These are phyloP conservation scores for Fusarium albosuccineum DNA, from an alignment of 2,329 filamentous ascomycete genomes.

Conservation along the genomic window DNA sequence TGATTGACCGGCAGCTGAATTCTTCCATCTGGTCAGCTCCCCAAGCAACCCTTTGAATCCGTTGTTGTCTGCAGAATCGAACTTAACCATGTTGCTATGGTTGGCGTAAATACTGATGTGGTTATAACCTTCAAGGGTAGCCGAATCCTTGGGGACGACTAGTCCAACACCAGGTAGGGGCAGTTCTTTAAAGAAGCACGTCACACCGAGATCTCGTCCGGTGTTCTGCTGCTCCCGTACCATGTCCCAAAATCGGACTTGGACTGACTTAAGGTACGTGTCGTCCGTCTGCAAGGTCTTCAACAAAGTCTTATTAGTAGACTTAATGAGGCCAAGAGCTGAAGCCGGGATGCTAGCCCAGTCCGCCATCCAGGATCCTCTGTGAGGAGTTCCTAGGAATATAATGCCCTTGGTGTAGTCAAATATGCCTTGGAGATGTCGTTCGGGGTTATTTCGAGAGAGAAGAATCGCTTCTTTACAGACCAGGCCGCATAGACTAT, in stretches of 20 bases:
- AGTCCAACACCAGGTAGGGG: constrained; percentile 40
- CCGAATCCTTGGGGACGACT: constrained; percentile 49
- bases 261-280: constrained; percentile 43
- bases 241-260: constrained; percentile 46
- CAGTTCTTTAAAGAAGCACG: constrained; percentile 54
- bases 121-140: constrained; percentile 47
- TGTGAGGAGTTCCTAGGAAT: constrained; percentile 57
- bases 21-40: constrained; percentile 28
- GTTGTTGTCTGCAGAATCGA: constrained; percentile 42
- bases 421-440: constrained; percentile 48
- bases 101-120: constrained; percentile 48
- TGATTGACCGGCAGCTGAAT: too few relatives aligned
- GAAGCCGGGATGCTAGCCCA: constrained; percentile 49
- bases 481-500: constrained; percentile 57
- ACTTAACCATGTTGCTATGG: constrained; percentile 38
- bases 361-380: constrained; percentile 51
- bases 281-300: constrained; percentile 44
- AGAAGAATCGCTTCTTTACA: constrained; percentile 53
- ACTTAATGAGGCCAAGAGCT: constrained; percentile 49
- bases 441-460: constrained; percentile 49
- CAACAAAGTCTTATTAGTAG: constrained; percentile 49
- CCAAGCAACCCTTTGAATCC: constrained; percentile 47
- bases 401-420: constrained; percentile 45
- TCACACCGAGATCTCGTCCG: constrained; percentile 41
- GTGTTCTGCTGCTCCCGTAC: constrained; percentile 36